A percentile compares a stretch with the other conserved stretches of the same genome.
Evolutionary conservation across 305 asterid genomes (phyloP).

Genomic region (Fraxinus greggii): DNA sequence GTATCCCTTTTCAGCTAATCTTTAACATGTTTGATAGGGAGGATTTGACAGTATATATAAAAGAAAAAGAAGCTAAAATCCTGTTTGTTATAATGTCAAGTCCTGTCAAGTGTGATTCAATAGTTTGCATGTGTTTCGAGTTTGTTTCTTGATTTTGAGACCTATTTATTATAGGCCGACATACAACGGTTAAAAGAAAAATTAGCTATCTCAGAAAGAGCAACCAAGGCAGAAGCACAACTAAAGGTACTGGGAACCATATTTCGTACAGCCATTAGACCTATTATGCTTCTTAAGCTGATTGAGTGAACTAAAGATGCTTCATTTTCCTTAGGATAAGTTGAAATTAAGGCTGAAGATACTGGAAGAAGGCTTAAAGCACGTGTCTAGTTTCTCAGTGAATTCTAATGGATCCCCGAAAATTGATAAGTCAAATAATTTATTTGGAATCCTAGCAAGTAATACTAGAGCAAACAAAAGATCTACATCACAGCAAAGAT

Average conservation of each 20-base stretch:
- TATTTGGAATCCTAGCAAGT: conserved; percentile 65
- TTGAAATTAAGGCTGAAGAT: conserved; percentile 80
- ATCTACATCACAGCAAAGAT: conserved; percentile 67
- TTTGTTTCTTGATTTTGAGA: conserved; percentile 14
- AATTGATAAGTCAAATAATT: conserved; percentile 44
- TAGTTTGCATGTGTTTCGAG: neutral
- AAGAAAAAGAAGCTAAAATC: neutral
- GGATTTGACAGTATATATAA: neutral
- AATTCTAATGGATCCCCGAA: conserved; percentile 45
- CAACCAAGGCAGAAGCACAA: conserved; percentile 79
- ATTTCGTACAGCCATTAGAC: conserved; percentile 3
- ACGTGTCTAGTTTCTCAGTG: conserved; percentile 28
- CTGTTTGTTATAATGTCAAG: neutral
- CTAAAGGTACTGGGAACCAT: conserved; percentile 48
- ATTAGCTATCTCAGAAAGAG: conserved; percentile 64
- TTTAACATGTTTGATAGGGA: neutral
- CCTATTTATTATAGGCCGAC: conserved; percentile 56
- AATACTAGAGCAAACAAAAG: conserved; percentile 50
- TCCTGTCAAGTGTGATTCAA: neutral
- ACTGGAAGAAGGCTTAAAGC: conserved; percentile 67
- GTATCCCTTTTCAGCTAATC: neutral
- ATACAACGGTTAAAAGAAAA: conserved; percentile 76
- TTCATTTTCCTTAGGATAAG: conserved; percentile 56
- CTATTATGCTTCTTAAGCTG: neutral
- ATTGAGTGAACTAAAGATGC: conserved; percentile 17